These are phyloP conservation scores for Penicillium crustosum DNA, from an alignment of 2,329 filamentous ascomycete genomes.

Conservation along the genomic window DNA sequence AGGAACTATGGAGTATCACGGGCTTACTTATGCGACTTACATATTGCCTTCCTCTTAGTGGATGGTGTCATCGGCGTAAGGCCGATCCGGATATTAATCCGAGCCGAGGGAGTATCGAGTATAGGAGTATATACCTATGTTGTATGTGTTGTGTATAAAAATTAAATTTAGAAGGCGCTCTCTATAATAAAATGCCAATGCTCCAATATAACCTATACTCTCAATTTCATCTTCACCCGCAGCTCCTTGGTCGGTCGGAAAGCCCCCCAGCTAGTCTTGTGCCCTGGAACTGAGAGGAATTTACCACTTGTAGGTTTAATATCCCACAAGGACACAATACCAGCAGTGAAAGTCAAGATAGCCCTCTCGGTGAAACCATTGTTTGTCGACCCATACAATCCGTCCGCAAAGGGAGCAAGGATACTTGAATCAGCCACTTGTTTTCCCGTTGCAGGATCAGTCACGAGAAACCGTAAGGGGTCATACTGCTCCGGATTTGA, in stretches of 20 bases:
- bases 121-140: too few species aligned
- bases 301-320: constrained; percentile 49
- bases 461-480: constrained; percentile 49
- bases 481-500: constrained; percentile 46
- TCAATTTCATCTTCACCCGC: constrained; percentile 54
- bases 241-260: constrained; percentile 54
- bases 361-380: constrained; percentile 53
- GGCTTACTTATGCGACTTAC: constrained; percentile 10
- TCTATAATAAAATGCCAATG: background rate
- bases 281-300: constrained; percentile 54
- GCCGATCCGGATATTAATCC: constrained; percentile 27
- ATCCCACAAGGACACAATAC: constrained; percentile 58
- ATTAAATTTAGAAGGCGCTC: background rate
- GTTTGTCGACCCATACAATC: constrained; percentile 52
- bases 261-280: constrained; percentile 50
- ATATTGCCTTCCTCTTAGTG: constrained; percentile 18
- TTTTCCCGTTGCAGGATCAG: constrained; percentile 35
- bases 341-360: constrained; percentile 52
- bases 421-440: constrained; percentile 41
- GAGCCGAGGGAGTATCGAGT: constrained; percentile 5
- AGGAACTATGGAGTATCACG: background rate
- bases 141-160: background rate
- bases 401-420: constrained; percentile 53
- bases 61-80: constrained; percentile 27
- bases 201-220: constrained; percentile 24